A percentile compares a stretch with the other conserved stretches of the same genome.
Evolutionary conservation across 768 basidiomycete genomes (phyloP).

Genomic region (Termitomyces sp.): DNA sequence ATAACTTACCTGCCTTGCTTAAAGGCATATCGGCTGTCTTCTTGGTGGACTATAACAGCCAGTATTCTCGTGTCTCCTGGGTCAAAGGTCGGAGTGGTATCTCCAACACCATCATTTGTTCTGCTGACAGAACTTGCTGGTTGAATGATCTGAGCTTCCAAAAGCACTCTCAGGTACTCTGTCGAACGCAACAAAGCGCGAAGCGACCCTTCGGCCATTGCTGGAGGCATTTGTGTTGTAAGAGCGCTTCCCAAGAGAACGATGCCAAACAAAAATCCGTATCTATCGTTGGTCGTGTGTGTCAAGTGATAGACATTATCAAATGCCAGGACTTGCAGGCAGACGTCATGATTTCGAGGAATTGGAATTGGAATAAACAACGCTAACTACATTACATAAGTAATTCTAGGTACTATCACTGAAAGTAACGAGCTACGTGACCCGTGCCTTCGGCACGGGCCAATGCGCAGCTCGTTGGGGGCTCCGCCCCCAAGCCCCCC

Average conservation of each 20-base stretch:
- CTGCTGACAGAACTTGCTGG: background rate
- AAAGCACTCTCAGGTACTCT: slow-evolving; percentile 38
- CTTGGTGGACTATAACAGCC: slow-evolving; percentile 45
- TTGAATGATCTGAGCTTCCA: slow-evolving; percentile 32
- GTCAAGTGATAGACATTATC: background rate
- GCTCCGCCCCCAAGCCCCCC: no score
- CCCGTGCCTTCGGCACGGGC: no score
- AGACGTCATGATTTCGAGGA: background rate
- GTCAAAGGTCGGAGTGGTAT: slow-evolving; percentile 7
- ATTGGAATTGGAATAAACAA: no score
- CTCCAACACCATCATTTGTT: background rate
- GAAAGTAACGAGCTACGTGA: no score
- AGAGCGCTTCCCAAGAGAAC: background rate
- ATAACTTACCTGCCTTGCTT: slow-evolving; percentile 1
- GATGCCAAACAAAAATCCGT: background rate
- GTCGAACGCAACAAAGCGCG: slow-evolving; percentile 23
- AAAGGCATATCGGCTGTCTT: background rate
- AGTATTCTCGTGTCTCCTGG: slow-evolving; percentile 31
- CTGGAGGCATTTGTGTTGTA: background rate
- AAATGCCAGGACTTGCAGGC: background rate
- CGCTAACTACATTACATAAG: no score
- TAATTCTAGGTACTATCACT: no score
- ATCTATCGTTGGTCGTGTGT: background rate
- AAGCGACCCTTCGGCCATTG: slow-evolving; percentile 6
- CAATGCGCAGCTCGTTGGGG: no score